Percentiles rank a stretch among this genome's conserved stretches.
phyloP scores from a whole-genome alignment of 345 rosid species.

The Hibiscus trionum region DNA sequence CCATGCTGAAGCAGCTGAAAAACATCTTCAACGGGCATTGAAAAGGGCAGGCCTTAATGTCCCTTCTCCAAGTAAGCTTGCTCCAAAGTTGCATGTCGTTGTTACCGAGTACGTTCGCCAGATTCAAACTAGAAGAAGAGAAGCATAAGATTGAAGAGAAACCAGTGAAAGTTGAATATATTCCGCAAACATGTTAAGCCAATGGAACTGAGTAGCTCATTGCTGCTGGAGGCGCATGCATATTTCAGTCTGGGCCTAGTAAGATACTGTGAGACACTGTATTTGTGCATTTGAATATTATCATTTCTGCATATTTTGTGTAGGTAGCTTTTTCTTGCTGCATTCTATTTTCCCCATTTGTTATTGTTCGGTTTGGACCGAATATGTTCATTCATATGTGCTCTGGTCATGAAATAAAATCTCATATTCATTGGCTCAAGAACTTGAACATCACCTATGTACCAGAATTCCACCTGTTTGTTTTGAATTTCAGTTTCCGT shows the following conservation, averaged over 20 bases:
- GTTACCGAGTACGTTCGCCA: slow-evolving; percentile 53
- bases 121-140: slow-evolving; percentile 56
- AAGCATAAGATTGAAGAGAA: slow-evolving; percentile 36
- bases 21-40: slow-evolving; percentile 44
- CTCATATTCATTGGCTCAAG: too few relatives aligned
- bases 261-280: not conserved
- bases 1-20: slow-evolving; percentile 56
- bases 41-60: slow-evolving; percentile 57
- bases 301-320: slow-evolving; percentile 6
- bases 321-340: too few relatives aligned
- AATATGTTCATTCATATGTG: too few relatives aligned
- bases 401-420: too few relatives aligned
- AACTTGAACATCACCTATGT: too few relatives aligned
- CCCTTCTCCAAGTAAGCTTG: slow-evolving; percentile 47
- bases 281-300: slow-evolving; percentile 2
- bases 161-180: slow-evolving; percentile 19
- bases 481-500: too few relatives aligned
- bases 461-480: too few relatives aligned
- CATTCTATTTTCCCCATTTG: too few relatives aligned
- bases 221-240: too few relatives aligned
- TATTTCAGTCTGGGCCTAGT: too few relatives aligned
- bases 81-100: slow-evolving; percentile 57
- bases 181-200: not conserved
- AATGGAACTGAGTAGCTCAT: too few relatives aligned
- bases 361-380: too few relatives aligned